Evolutionary conservation across 2,329 filamentous ascomycete genomes (phyloP), one percentile per base, ranked within the genome.

Genomic region (Neoascochyta sp.): DNA sequence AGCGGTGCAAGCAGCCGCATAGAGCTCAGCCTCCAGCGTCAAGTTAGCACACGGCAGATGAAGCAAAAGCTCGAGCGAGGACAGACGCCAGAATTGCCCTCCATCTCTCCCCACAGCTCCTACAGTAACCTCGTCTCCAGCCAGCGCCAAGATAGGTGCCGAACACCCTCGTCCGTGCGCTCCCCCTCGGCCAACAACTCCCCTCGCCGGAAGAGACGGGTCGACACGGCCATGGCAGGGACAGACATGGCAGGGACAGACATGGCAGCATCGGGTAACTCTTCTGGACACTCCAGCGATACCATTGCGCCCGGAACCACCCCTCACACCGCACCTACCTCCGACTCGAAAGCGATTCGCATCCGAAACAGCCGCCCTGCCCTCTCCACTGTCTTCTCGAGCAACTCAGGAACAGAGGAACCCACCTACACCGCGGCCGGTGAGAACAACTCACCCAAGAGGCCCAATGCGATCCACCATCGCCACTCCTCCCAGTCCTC

Each of bases 1-100:
- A 65, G 62, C 26, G 53, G 59, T 6, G 56, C 57, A 12, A 66
- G 61, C 43, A 69, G 66, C 33, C 58, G 64, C 26, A 47, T 57
- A 4, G 60, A 64, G 26, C 28, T 60, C 34, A 61, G 54, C 24
- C 39, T 64, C 22, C 57, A 58, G 36, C 54, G 60, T 7, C 62
- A 64, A 32, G 55, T 63, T 28, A 69, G 65, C 45, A 51, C 54
- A 9, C 51, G 50, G 21, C 55, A 62, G 19, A 35, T 64, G 21
- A 55, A 59, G 37, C 52, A 60, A 29, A 63, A 54, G 36, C 27
- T 61, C 8, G 56, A 56, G 10, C 50, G 59, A 16, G 52, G 60
- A 29, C 50, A 62, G 32, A 62, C 57, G 8, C 55, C 55, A 10
- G 54, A 62, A 18, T 41, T 60, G 28, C 50, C 57, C 10, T 45